Evolutionary conservation across 306 rosid species (phyloP).

Genomic region (Sophora flavescens): DNA sequence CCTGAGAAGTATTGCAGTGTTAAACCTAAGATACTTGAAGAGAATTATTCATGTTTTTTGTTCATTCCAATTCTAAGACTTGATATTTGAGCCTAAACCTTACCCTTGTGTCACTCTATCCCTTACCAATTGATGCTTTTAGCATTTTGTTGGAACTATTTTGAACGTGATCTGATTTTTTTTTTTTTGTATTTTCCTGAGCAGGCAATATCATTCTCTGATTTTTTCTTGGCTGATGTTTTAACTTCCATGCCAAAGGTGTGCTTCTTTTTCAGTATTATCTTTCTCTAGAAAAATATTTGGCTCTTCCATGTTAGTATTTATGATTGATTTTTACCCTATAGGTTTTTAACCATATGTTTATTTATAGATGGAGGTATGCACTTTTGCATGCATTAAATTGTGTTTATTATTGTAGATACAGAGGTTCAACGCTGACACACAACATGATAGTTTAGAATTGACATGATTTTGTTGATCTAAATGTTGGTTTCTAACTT

Average conservation of each 20-base stretch:
- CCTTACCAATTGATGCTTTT: slow-evolving; percentile 32
- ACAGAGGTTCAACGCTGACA: slow-evolving; percentile 28
- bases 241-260: slow-evolving; percentile 98
- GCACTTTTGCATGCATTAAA: slow-evolving; percentile 24
- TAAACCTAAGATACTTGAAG: slow-evolving; percentile 26
- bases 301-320: slow-evolving; percentile 31
- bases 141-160: slow-evolving; percentile 35
- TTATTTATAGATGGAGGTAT: slow-evolving; percentile 11
- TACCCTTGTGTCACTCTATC: slow-evolving; percentile 19
- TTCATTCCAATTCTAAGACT: slow-evolving; percentile 23
- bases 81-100: slow-evolving; percentile 32
- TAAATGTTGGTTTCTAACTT: slow-evolving; percentile 25
- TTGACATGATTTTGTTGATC: slow-evolving; percentile 42
- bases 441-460: slow-evolving; percentile 28
- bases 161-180: slow-evolving; percentile 45
- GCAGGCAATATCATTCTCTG: slow-evolving; percentile 95
- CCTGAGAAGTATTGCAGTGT: slow-evolving; percentile 10
- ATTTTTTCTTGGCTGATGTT: slow-evolving; percentile 97
- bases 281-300: slow-evolving; percentile 35
- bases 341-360: slow-evolving; percentile 31
- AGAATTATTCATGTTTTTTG: slow-evolving; percentile 20
- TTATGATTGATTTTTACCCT: slow-evolving; percentile 33
- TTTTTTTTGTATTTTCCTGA: slow-evolving; percentile 45
- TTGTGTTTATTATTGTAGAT: neutral
- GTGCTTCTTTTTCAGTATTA: slow-evolving; percentile 40